Evolutionary conservation across 2,329 filamentous ascomycete species (phyloP).

Genomic region (Myriosclerotinia duriaeana): DNA sequence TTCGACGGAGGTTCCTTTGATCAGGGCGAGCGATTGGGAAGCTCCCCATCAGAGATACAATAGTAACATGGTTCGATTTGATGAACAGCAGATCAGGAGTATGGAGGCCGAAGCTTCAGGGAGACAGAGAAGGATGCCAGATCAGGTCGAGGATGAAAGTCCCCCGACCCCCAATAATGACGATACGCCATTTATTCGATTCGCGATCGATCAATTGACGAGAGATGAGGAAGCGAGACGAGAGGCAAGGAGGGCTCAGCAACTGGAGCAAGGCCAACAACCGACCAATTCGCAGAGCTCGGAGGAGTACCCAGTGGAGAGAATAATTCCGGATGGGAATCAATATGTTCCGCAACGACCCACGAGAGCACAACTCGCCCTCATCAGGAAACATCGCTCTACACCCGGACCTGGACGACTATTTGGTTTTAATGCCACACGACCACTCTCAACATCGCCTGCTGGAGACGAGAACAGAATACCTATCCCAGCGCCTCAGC

Average conservation of each 20-base stretch:
- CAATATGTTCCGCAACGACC: constrained; percentile 36
- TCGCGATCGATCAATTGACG: constrained; percentile 85
- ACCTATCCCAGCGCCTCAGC: constrained; percentile 8
- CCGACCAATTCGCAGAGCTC: constrained; percentile 47
- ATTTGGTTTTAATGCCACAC: constrained; percentile 38
- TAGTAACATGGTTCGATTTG: constrained; percentile 32
- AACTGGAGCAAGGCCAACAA: constrained; percentile 44
- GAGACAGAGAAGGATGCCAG: constrained; percentile 30
- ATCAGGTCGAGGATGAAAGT: constrained; percentile 26
- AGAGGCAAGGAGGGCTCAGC: constrained; percentile 35
- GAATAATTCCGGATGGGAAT: constrained; percentile 49
- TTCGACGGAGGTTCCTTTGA: constrained; percentile 24
- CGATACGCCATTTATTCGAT: constrained; percentile 83
- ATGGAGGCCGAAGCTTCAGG: constrained; percentile 32
- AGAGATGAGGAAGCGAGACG: constrained; percentile 63
- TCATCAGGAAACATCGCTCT: constrained; percentile 42
- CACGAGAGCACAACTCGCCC: constrained; percentile 37
- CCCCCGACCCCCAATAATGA: constrained; percentile 60
- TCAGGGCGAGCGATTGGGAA: not conserved
- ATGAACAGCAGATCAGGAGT: constrained; percentile 37
- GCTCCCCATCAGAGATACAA: constrained; percentile 13
- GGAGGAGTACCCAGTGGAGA: constrained; percentile 50
- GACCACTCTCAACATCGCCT: constrained; percentile 33
- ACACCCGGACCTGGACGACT: constrained; percentile 37
- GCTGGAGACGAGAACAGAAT: not conserved